Conservation (phyloP, 2,329 filamentous ascomycete species). For the Aspergillus sojae region DNA sequence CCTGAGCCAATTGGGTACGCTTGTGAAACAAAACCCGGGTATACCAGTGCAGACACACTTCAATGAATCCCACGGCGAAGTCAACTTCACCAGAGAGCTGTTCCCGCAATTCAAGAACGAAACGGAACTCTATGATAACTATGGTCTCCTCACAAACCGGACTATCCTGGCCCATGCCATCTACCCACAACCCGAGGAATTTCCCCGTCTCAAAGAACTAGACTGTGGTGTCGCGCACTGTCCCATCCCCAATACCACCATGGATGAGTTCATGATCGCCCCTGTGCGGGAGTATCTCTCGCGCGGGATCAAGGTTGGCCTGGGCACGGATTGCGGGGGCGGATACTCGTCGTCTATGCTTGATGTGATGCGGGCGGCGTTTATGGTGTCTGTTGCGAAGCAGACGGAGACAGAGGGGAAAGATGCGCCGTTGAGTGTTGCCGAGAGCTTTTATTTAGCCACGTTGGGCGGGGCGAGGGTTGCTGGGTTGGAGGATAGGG, state of each 20-base stretch:
- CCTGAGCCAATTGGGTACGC: slow-evolving; percentile 57
- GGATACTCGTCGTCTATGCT: slow-evolving; percentile 63
- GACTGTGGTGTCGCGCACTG: slow-evolving; percentile 66
- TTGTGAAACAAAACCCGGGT: slow-evolving; percentile 52
- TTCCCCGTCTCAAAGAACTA: slow-evolving; percentile 49
- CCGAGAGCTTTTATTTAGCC: slow-evolving; percentile 62
- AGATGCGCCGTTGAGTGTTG: slow-evolving; percentile 52
- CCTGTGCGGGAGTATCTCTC: slow-evolving; percentile 60
- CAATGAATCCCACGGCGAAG: slow-evolving; percentile 66
- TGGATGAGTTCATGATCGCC: slow-evolving; percentile 61
- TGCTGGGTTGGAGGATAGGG: slow-evolving; percentile 54
- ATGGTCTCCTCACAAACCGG: slow-evolving; percentile 56
- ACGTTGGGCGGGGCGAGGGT: slow-evolving; percentile 65
- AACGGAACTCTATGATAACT: slow-evolving; percentile 61
- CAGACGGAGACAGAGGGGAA: slow-evolving; percentile 35
- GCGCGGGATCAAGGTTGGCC: slow-evolving; percentile 64
- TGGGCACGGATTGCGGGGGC: slow-evolving; percentile 67
- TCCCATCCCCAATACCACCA: slow-evolving; percentile 65
- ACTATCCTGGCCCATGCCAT: slow-evolving; percentile 70
- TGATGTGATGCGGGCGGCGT: slow-evolving; percentile 50
- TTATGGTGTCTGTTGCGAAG: slow-evolving; percentile 52
- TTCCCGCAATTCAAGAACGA: slow-evolving; percentile 62
- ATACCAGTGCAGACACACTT: slow-evolving; percentile 69
- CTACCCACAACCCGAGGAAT: slow-evolving; percentile 61
- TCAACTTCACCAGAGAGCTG: slow-evolving; percentile 55